Percentiles rank a stretch among this genome's conserved stretches.
Evolutionary conservation across 2,329 filamentous ascomycete species (phyloP).

Genomic region (Coleophoma eucalyptorum): DNA sequence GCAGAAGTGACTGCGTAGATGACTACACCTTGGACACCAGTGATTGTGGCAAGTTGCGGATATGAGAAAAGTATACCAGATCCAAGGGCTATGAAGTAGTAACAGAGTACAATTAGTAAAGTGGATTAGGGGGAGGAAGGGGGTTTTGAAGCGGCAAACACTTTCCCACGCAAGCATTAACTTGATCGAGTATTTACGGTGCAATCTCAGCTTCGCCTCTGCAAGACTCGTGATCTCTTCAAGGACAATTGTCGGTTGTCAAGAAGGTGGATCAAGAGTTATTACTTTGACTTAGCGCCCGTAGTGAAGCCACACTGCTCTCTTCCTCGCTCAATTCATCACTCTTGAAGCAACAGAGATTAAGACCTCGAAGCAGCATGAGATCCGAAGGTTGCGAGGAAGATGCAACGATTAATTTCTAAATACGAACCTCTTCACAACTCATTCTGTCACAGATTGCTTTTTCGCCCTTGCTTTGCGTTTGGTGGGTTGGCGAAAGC

Average conservation of each 20-base stretch:
- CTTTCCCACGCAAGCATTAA: slow-evolving; percentile 99
- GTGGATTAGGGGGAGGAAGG: slow-evolving; percentile 24
- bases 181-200: slow-evolving; percentile 97
- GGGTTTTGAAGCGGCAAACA: slow-evolving; percentile 77
- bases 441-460: slow-evolving; percentile 17
- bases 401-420: slow-evolving; percentile 14
- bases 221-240: slow-evolving; percentile 20
- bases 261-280: slow-evolving; percentile 47
- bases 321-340: too few relatives aligned
- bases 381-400: slow-evolving; percentile 7
- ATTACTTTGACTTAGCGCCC: slow-evolving; percentile 66
- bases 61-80: slow-evolving; percentile 82
- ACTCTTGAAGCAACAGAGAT: not conserved
- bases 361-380: slow-evolving; percentile 2
- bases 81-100: slow-evolving; percentile 60
- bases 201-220: slow-evolving; percentile 81
- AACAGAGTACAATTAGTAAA: slow-evolving; percentile 37
- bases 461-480: slow-evolving; percentile 14
- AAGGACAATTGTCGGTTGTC: slow-evolving; percentile 4
- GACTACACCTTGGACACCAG: slow-evolving; percentile 74
- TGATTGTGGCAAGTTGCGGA: slow-evolving; percentile 74
- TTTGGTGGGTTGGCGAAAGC: slow-evolving; percentile 13
- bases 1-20: slow-evolving; percentile 72
- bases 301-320: slow-evolving; percentile 65
- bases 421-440: slow-evolving; percentile 33